These are phyloP conservation scores for Penstemon newberryi DNA, from an alignment of 257 asterid genomes.

Conservation along the genomic window DNA sequence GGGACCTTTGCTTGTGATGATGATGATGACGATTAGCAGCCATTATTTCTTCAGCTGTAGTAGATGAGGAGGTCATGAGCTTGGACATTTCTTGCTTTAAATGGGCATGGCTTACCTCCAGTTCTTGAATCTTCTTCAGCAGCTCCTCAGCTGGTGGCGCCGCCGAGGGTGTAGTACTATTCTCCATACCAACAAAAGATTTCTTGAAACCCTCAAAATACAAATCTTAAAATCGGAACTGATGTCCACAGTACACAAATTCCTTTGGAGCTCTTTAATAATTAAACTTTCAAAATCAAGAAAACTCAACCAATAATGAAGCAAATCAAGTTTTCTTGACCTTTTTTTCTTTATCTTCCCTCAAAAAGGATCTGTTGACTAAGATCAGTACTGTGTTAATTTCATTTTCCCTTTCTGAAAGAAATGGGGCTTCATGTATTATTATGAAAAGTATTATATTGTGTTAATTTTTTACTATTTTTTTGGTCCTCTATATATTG, in stretches of 20 bases:
- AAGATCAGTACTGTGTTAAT: slow-evolving; percentile 24
- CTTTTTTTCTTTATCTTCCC: neutral
- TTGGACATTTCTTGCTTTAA: slow-evolving; percentile 79
- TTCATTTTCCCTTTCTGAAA: neutral
- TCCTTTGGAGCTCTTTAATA: slow-evolving; percentile 15
- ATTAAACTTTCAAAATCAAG: slow-evolving; percentile 15
- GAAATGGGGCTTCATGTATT: too few species aligned
- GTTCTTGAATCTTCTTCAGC: slow-evolving; percentile 79
- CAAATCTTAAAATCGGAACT: slow-evolving; percentile 21
- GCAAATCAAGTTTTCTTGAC: slow-evolving; percentile 7
- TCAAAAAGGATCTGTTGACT: slow-evolving; percentile 29
- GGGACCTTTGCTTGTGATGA: slow-evolving; percentile 63
- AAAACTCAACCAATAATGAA: slow-evolving; percentile 24
- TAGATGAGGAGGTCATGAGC: slow-evolving; percentile 46
- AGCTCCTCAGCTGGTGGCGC: slow-evolving; percentile 73
- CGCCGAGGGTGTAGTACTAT: slow-evolving; percentile 23
- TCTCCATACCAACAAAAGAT: slow-evolving; percentile 44
- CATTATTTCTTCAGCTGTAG: slow-evolving; percentile 20
- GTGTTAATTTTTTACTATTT: too few species aligned
- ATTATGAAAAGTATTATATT: too few species aligned
- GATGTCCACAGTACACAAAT: slow-evolving; percentile 26
- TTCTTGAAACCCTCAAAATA: slow-evolving; percentile 12
- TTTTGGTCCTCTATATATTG: too few species aligned
- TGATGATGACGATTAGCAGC: slow-evolving; percentile 33
- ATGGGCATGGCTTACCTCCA: slow-evolving; percentile 78